Base-by-base conservation (phyloP, 345 rosid species). In the Eucalyptus cladocalyx region DNA sequence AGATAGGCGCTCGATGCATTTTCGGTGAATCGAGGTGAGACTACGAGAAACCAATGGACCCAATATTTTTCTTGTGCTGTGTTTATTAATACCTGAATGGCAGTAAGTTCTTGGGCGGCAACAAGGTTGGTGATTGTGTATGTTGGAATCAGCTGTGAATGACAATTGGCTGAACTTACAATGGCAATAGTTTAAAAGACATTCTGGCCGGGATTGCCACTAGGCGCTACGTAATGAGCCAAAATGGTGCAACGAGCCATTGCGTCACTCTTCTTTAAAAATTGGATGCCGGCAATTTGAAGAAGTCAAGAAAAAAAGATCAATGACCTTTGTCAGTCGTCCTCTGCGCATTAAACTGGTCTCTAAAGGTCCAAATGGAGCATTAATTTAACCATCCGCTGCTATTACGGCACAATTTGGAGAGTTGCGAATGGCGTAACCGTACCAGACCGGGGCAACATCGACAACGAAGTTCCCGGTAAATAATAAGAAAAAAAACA, bases 161-260 rank as follows among this genome's bases (percentile, higher is more conserved):
- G 92, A 90, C 93, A 89, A 30, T 23, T 91, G 94, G 89, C 93
- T 90, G 93, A 91, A 87, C 86, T 93, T 88, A 87, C 92, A 40
- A 89, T 19, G 83, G 83, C 45, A 76, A 76, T 11, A 37, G 45
- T 76, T 37, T 42, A 37, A 21, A 76, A 88, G 91, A 18, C 87
- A 62, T 87, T 86, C 54, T 60, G 49, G 42, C 69, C 32, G 88
- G 76, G 9, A 51, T 56, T 58, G 90, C 86, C 87, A 51, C 87
- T 24, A 91, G 88, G 40, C 81, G 58, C 89, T 88, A 2, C 30
- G 62, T 81, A 90, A 91, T 50, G 87, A 86, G 91, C 91, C 91
- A 87, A 89, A 87, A 76, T 49, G 15, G 45, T 43, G 11, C 47
- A 76, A 76, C 83, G 42, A 37, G 83, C 83, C 83, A 21, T 37